These are phyloP conservation scores for Coffea eugenioides DNA, from an alignment of 257 asterid species.

Conservation along the genomic window DNA sequence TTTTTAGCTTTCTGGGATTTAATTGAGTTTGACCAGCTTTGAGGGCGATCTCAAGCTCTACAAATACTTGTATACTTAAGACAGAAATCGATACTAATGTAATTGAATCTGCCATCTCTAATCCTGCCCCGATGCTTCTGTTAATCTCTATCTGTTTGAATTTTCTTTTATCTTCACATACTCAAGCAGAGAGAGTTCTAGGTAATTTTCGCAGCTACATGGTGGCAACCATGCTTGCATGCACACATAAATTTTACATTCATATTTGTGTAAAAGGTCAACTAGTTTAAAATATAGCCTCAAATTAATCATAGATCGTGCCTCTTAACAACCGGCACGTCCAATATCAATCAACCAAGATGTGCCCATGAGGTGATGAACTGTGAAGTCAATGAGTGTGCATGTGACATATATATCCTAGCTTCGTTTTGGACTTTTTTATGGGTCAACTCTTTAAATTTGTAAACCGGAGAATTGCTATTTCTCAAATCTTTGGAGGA, in stretches of 20 bases:
- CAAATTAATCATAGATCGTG: constrained; percentile 20
- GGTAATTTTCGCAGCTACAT: not conserved
- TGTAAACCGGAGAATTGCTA: not conserved
- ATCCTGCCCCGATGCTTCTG: not conserved
- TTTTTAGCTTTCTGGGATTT: not conserved
- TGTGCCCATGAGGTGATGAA: not conserved
- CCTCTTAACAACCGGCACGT: constrained; percentile 31
- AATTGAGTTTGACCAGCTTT: too few relatives aligned
- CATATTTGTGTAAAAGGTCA: constrained; percentile 9
- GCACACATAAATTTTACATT: not conserved
- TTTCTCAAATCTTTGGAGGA: too few relatives aligned
- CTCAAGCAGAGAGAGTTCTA: not conserved
- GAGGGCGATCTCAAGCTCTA: too few relatives aligned
- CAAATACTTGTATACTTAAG: too few relatives aligned
- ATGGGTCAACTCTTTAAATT: not conserved
- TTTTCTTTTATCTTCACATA: not conserved
- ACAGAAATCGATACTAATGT: not conserved
- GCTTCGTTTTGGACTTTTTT: not conserved
- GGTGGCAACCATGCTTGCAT: not conserved
- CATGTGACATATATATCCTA: not conserved
- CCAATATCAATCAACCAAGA: not conserved
- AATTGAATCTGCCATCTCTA: too few relatives aligned
- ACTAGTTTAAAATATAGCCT: constrained; percentile 12
- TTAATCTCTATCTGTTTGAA: not conserved
- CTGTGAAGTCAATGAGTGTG: not conserved